phyloP scores from a whole-genome alignment of 768 basidiomycete genomes.

The button mushroom (Agaricus bisporus) region DNA sequence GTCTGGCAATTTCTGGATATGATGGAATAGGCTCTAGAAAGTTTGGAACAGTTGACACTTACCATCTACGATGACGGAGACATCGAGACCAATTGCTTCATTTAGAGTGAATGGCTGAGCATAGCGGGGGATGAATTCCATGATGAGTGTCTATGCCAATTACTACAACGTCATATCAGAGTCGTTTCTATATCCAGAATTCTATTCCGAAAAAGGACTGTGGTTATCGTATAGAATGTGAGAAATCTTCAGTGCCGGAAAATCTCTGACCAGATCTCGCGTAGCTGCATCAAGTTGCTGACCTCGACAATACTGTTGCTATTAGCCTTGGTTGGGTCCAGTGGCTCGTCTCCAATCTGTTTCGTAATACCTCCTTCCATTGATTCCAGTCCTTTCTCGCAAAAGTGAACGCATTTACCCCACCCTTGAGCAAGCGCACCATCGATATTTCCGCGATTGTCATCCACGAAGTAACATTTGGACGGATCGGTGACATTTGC shows the following conservation, averaged over 20 bases:
- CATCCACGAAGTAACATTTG: slow-evolving; percentile 77
- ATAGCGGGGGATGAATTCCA: slow-evolving; percentile 67
- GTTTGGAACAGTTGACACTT: not conserved
- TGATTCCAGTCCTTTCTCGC: slow-evolving; percentile 56
- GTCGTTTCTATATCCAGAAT: not conserved
- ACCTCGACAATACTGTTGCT: slow-evolving; percentile 48
- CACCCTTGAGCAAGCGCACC: slow-evolving; percentile 63
- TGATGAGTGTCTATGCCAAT: slow-evolving; percentile 16
- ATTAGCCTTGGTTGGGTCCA: slow-evolving; percentile 24
- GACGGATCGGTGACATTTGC: slow-evolving; percentile 58
- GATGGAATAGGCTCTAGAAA: slow-evolving; percentile 2
- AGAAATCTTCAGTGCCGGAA: slow-evolving; percentile 34
- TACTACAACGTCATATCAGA: not conserved
- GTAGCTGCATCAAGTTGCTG: slow-evolving; percentile 55
- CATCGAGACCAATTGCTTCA: slow-evolving; percentile 60
- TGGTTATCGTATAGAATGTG: not conserved
- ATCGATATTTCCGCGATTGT: slow-evolving; percentile 63
- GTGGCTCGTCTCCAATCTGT: slow-evolving; percentile 34
- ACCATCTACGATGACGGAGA: slow-evolving; percentile 66
- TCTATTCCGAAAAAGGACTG: not conserved
- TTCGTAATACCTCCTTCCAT: slow-evolving; percentile 59
- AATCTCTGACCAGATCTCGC: slow-evolving; percentile 69
- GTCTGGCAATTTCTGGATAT: slow-evolving; percentile 62
- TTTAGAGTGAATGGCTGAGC: slow-evolving; percentile 69
- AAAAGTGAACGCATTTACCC: slow-evolving; percentile 72